Evolutionary conservation across 1,139 yeast genomes (phyloP).

Genomic region (Chernovozyma sophiae-reginae): DNA sequence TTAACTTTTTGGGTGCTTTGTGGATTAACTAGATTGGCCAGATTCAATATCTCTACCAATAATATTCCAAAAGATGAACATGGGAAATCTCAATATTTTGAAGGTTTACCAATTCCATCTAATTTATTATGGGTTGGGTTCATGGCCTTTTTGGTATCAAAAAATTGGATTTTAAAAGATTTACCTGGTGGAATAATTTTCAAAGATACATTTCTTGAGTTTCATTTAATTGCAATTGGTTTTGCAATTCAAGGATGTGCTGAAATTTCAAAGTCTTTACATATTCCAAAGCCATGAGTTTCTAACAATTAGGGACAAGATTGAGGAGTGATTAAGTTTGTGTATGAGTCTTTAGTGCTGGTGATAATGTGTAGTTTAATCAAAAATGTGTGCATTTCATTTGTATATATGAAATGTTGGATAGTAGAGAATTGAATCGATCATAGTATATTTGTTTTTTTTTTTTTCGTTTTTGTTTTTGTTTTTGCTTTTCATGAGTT

Average conservation of each 20-base stretch:
- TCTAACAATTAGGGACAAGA: too few species aligned
- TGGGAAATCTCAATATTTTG: constrained; percentile 82
- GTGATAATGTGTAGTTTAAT: too few species aligned
- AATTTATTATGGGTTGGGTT: constrained; percentile 68
- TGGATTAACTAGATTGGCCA: constrained; percentile 88
- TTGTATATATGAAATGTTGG: too few species aligned
- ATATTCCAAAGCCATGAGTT: constrained; percentile 80
- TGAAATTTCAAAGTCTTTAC: constrained; percentile 85
- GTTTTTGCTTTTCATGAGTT: too few species aligned
- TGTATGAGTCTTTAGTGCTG: too few species aligned
- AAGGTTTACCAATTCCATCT: constrained; percentile 94
- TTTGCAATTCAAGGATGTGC: constrained; percentile 84
- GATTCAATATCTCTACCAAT: constrained; percentile 91
- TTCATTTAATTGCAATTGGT: constrained; percentile 65
- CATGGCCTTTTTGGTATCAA: constrained; percentile 63
- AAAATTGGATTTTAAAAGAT: constrained; percentile 40
- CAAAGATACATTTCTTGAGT: constrained; percentile 55
- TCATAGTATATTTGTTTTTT: too few species aligned
- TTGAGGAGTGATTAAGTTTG: too few species aligned
- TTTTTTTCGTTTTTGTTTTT: too few species aligned
- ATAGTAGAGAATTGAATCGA: too few species aligned
- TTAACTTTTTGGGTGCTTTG: constrained; percentile 86
- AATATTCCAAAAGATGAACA: constrained; percentile 83
- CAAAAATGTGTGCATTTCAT: too few species aligned
- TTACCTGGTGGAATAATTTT: constrained; percentile 67